These are phyloP conservation scores for Claviceps digitariae DNA, from an alignment of 2,329 filamentous ascomycete genomes.

Conservation along the genomic window DNA sequence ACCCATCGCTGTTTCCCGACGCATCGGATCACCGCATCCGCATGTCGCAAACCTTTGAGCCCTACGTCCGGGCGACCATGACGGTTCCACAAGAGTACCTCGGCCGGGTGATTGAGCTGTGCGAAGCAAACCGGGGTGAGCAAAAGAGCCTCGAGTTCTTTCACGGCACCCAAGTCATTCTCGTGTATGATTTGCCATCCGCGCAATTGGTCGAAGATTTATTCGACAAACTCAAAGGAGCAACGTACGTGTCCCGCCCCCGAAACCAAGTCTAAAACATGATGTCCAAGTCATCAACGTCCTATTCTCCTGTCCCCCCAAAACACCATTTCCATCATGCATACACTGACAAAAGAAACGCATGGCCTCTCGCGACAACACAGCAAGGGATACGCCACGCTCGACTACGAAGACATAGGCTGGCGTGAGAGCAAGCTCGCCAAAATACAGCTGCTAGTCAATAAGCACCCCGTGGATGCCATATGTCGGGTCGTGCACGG, in stretches of 20 bases:
- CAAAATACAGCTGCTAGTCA: constrained; percentile 87
- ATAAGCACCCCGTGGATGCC: constrained; percentile 85
- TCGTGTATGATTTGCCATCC: constrained; percentile 82
- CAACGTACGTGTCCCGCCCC: constrained; percentile 35
- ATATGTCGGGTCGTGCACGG: constrained; percentile 80
- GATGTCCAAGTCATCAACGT: too few species aligned
- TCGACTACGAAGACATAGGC: constrained; percentile 93
- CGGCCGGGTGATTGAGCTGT: constrained; percentile 87
- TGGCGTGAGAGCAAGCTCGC: constrained; percentile 70
- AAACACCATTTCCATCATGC: too few species aligned
- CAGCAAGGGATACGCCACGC: constrained; percentile 76
- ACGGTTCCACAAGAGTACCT: constrained; percentile 91
- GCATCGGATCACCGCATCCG: constrained; percentile 33
- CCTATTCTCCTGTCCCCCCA: too few species aligned
- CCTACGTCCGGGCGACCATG: constrained; percentile 60
- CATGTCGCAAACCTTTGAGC: constrained; percentile 34
- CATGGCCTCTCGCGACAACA: not conserved
- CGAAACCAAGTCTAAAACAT: too few species aligned
- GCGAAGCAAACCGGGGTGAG: constrained; percentile 75
- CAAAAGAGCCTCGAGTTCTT: constrained; percentile 87
- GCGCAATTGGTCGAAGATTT: constrained; percentile 91
- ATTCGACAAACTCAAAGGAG: constrained; percentile 89
- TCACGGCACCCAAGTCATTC: constrained; percentile 79
- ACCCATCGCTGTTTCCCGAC: constrained; percentile 80
- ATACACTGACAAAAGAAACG: too few species aligned